phyloP scores from a whole-genome alignment of 2,329 filamentous ascomycete species.

The Pseudogymnoascus sp. region DNA sequence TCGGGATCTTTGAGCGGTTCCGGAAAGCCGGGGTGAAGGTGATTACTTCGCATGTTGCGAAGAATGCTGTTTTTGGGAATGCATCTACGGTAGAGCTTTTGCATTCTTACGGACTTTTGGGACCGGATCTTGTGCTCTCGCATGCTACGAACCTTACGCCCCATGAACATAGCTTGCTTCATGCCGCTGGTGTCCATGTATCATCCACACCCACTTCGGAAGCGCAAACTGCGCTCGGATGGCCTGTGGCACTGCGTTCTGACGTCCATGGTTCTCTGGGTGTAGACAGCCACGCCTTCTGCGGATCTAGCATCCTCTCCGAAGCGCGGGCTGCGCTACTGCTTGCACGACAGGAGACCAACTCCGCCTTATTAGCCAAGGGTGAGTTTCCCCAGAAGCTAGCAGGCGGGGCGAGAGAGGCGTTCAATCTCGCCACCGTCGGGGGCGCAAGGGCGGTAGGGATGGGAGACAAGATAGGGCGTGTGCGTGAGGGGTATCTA shows the following conservation, averaged over 20 bases:
- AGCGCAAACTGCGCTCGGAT: conserved; percentile 38
- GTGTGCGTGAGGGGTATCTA: conserved; percentile 36
- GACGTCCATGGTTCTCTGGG: conserved; percentile 27
- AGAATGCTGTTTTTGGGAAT: conserved; percentile 11
- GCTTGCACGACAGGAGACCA: conserved; percentile 24
- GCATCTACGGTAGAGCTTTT: conserved; percentile 20
- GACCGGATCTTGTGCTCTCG: conserved; percentile 35
- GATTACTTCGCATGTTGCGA: conserved; percentile 34
- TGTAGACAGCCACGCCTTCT: conserved; percentile 30
- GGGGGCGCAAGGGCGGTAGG: conserved; percentile 36
- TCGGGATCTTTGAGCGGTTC: conserved; percentile 30
- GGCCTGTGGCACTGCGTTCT: conserved; percentile 30
- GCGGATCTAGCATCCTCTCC: conserved; percentile 24
- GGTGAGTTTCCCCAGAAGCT: conserved; percentile 22
- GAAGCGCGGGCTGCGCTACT: conserved; percentile 30
- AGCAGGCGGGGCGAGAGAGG: conserved; percentile 32
- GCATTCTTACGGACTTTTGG: conserved; percentile 31
- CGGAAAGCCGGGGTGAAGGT: conserved; percentile 30
- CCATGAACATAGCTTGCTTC: conserved; percentile 31
- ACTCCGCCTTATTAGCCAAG: conserved; percentile 22
- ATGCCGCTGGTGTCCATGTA: conserved; percentile 29
- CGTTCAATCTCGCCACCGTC: conserved; percentile 43
- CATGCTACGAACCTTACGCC: conserved; percentile 30
- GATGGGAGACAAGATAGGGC: conserved; percentile 36
- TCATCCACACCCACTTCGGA: conserved; percentile 43